Conservation (phyloP, 2,329 filamentous ascomycete species). For the Sordariomycetes sp. region DNA sequence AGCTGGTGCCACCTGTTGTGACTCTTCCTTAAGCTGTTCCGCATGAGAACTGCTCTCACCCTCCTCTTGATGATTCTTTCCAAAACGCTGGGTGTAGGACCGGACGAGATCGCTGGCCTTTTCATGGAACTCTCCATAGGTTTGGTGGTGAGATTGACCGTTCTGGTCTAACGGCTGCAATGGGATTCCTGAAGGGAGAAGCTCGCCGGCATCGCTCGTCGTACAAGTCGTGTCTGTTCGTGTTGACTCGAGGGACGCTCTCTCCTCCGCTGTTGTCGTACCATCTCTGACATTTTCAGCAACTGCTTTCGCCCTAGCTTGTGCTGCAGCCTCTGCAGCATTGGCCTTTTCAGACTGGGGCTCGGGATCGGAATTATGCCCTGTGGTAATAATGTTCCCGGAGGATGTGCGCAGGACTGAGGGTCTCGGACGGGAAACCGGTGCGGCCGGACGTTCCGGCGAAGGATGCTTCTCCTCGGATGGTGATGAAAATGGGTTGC, state of each 20-base stretch:
- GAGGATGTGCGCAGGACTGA: conserved; percentile 34
- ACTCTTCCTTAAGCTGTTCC: background rate
- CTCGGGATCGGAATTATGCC: conserved; percentile 15
- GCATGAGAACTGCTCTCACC: conserved; percentile 1
- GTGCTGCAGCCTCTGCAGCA: conserved; percentile 31
- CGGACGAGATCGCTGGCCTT: conserved; percentile 7
- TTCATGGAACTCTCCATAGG: background rate
- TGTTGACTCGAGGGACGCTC: background rate
- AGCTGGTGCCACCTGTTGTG: too few species aligned
- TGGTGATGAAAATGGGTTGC: too few species aligned
- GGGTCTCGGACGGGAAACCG: conserved; percentile 27
- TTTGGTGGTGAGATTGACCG: too few species aligned
- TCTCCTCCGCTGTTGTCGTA: conserved; percentile 6
- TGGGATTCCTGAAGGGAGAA: too few species aligned
- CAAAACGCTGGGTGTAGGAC: conserved; percentile 25
- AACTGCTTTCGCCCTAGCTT: conserved; percentile 30
- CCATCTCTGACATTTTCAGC: conserved; percentile 23
- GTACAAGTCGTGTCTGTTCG: conserved; percentile 1
- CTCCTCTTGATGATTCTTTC: conserved; percentile 5
- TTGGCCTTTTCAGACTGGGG: conserved; percentile 14
- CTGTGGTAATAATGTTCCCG: conserved; percentile 22
- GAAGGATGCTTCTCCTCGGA: conserved; percentile 8
- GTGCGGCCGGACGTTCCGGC: background rate
- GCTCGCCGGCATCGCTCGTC: too few species aligned
- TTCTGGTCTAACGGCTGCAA: too few species aligned